phyloP scores from a whole-genome alignment of 306 rosid genomes.

The Vachellia pachyceras region DNA sequence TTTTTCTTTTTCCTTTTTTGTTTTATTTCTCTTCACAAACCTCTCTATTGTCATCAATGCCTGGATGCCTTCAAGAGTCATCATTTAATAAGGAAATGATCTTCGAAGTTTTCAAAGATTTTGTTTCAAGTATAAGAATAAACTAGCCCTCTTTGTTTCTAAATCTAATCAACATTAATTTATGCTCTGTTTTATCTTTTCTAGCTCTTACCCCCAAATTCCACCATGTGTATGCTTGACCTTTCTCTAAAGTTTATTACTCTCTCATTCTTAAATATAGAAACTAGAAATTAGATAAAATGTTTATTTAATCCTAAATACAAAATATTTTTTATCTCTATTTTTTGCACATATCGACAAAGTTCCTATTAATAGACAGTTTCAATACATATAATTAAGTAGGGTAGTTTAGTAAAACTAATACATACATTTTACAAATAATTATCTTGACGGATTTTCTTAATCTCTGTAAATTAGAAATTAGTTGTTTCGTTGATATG shows the following conservation, averaged over 20 bases:
- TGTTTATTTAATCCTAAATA: too few species aligned
- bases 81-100: slow-evolving; percentile 25
- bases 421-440: too few species aligned
- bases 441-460: too few species aligned
- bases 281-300: too few species aligned
- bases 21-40: background rate
- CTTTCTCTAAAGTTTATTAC: background rate
- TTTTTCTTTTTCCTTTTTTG: background rate
- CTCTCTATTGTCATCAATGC: slow-evolving; percentile 21
- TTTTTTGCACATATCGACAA: too few species aligned
- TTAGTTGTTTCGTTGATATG: too few species aligned
- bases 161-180: slow-evolving; percentile 5
- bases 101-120: slow-evolving; percentile 32
- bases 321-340: too few species aligned
- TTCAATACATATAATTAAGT: too few species aligned
- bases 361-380: too few species aligned
- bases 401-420: too few species aligned
- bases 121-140: slow-evolving; percentile 21
- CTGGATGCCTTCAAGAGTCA: slow-evolving; percentile 21
- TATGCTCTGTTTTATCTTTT: slow-evolving; percentile 29
- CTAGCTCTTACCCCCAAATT: slow-evolving; percentile 17
- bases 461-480: too few species aligned
- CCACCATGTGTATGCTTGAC: slow-evolving; percentile 43
- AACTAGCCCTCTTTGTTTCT: slow-evolving; percentile 30
- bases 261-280: too few species aligned